Base-by-base conservation (phyloP, 768 basidiomycete genomes). In the Mycena latifolia region DNA sequence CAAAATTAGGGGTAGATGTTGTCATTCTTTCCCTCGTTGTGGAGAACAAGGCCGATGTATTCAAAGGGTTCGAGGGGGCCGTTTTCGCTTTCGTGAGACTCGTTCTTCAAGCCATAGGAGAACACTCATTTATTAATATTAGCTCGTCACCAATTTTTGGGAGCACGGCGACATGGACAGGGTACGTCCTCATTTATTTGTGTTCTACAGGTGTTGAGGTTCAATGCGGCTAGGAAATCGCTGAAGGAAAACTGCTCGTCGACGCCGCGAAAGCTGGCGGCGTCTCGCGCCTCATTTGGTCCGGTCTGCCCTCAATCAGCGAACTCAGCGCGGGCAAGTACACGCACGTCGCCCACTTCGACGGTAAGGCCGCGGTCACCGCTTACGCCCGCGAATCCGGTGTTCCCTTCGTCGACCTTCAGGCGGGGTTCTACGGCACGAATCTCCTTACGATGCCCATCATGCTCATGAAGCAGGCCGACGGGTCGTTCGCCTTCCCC, bases 131-230 rank as follows among this genome's bases (percentile, higher is more conserved):
- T n/a, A n/a, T n/a, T n/a, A n/a, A n/a, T n/a, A n/a, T n/a, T 2
- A 60, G 56, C 50, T 60, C 15, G 33, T 65, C 5, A 65, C 64
- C 17, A 60, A 65, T 27, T 65, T 48, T 17, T 56, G 52, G 53
- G 63, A 57, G 25, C 63, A 64, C 22, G 20, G 43, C 1, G 25
- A 43, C 10, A 27, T 39, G 3, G 55, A 58, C 20, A 27, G 20
- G 24, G 53, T 27, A 18, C 7, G 24, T 41, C 7, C 9, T 17
- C 12, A 15, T 27, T 1, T 28, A 7, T 9, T 48, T 28, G 5
- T 3, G n/a, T 43, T 43, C 25, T n/a, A n/a, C n/a, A n/a, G n/a
- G n/a, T 11, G 6, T 33, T 5, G 31, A 33, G 11, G 11, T 33
- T 6, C 11, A 35, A 43, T 39, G 10, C 8, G n/a, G 4, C 9